phyloP scores from a whole-genome alignment of 768 basidiomycete genomes.

The Xerocomus brunneocitrinus region DNA sequence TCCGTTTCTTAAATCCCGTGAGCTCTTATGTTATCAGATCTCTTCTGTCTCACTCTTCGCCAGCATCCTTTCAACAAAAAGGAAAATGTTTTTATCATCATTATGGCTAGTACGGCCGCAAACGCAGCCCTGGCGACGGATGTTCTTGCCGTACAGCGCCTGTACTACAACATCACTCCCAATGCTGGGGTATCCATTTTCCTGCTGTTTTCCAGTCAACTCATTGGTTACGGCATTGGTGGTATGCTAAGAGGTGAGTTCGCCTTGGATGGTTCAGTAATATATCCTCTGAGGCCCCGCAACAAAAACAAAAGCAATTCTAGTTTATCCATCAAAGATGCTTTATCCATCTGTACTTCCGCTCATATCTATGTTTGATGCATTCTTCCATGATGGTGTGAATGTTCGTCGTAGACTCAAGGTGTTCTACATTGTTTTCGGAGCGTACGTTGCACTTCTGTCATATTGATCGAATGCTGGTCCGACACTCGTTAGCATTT shows the following conservation, averaged over 20 bases:
- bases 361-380: slow-evolving; percentile 24
- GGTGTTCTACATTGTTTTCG: background rate
- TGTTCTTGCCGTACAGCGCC: slow-evolving; percentile 48
- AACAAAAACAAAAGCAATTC: slow-evolving; percentile 9
- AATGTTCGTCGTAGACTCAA: slow-evolving; percentile 38
- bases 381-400: slow-evolving; percentile 39
- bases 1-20: slow-evolving; percentile 52
- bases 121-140: slow-evolving; percentile 52
- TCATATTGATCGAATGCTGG: background rate
- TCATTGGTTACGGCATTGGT: slow-evolving; percentile 50
- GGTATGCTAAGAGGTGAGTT: slow-evolving; percentile 46
- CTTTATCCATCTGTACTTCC: slow-evolving; percentile 35
- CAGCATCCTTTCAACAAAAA: slow-evolving; percentile 58
- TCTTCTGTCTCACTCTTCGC: background rate
- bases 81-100: slow-evolving; percentile 53
- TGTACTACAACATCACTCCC: slow-evolving; percentile 51
- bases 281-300: background rate
- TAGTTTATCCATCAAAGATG: slow-evolving; percentile 44
- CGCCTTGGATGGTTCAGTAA: background rate
- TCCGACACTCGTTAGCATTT: slow-evolving; percentile 28
- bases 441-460: slow-evolving; percentile 29
- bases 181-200: slow-evolving; percentile 45
- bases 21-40: background rate
- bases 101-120: slow-evolving; percentile 55
- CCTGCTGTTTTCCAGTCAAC: slow-evolving; percentile 33